Base-by-base conservation (phyloP, 805 yeast species). In the Candida arabinofermentans region DNA sequence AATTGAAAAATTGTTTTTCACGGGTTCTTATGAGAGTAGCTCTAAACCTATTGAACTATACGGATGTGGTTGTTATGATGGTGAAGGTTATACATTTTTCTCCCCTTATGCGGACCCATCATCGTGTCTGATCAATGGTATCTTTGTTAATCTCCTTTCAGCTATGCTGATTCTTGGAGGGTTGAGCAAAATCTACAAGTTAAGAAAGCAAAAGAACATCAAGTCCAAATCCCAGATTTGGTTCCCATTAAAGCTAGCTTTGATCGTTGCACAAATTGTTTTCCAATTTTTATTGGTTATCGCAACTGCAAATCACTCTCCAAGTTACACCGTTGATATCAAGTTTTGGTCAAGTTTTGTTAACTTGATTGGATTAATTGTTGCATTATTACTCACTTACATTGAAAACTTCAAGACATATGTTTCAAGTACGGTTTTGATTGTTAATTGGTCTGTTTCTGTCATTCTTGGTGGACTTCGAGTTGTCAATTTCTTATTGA, bases 371-470 rank as follows among this genome's bases (percentile, higher is more conserved):
- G 77, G 81, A 1, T 58, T 77, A 12, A 37, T 71, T 2, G 74
- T 84, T 5, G 84, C 79, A 0, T 58, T 75, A 14, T 62, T 66
- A 3, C 62, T 88, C 27, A 83, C 87, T 43, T 84, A 79, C 62
- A 58, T 84, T 44, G 97, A 91, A 59, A 83, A 79, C 54, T 76
- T 72, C 61, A 79, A 85, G 58, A 58, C 80, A 9, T 71, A 65
- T 33, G 75, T 86, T 18, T 79, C 96, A 2, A 77, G 74, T 50
- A 83, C 91, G 2, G 69, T 77, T 0, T 64, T 89, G 36, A 72
- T 91, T 30, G 70, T 83, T 48, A 91, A 77, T 63, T 91, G 96
- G 96, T 65, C 84, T 36, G 69, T 80, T 43, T 69, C 74, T 31
- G 51, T 74, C 1, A 40, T 82, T 5, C 66, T 78, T 27, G 75